A percentile compares a stretch with the other conserved stretches of the same genome.
Conservation (phyloP, 2,329 filamentous ascomycete species). For the Zymoseptoria pseudotritici region DNA sequence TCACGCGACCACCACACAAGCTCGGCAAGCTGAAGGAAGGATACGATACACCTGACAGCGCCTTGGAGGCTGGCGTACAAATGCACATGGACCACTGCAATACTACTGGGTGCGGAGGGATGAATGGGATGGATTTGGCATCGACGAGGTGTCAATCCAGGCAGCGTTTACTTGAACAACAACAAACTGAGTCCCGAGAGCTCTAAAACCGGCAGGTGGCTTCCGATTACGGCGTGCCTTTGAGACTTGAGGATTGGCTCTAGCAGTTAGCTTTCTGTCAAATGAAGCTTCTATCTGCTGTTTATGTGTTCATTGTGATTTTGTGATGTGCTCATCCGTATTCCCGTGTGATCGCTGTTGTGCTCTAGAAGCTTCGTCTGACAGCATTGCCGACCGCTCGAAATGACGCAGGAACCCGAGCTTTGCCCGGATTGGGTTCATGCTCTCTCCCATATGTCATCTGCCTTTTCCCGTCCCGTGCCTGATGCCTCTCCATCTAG, state of each 20-base stretch:
- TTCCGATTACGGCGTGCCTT: slow-evolving; percentile 15
- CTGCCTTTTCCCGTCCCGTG: neutral
- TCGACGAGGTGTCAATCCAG: slow-evolving; percentile 12
- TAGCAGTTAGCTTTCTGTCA: slow-evolving; percentile 10
- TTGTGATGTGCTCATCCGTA: neutral
- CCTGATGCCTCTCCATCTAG: neutral
- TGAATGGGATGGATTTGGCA: slow-evolving; percentile 8
- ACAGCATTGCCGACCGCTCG: neutral
- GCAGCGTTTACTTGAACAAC: slow-evolving; percentile 8
- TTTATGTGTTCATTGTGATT: neutral
- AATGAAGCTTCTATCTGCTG: slow-evolving; percentile 14
- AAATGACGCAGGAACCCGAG: neutral
- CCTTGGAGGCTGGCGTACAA: slow-evolving; percentile 12
- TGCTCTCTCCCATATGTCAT: neutral
- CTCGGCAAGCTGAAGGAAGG: slow-evolving; percentile 28
- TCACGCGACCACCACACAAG: slow-evolving; percentile 27
- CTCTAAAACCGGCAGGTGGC: slow-evolving; percentile 25
- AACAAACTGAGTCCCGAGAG: slow-evolving; percentile 1
- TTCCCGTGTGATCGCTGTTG: too few species aligned
- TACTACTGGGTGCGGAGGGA: slow-evolving; percentile 13
- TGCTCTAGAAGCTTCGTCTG: neutral
- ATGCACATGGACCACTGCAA: slow-evolving; percentile 4
- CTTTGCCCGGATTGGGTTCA: neutral
- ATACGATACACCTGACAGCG: slow-evolving; percentile 28
- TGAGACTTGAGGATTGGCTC: slow-evolving; percentile 16